Evolutionary conservation across 2,329 filamentous ascomycete species (phyloP).

Genomic region (Sporothrix protearum): DNA sequence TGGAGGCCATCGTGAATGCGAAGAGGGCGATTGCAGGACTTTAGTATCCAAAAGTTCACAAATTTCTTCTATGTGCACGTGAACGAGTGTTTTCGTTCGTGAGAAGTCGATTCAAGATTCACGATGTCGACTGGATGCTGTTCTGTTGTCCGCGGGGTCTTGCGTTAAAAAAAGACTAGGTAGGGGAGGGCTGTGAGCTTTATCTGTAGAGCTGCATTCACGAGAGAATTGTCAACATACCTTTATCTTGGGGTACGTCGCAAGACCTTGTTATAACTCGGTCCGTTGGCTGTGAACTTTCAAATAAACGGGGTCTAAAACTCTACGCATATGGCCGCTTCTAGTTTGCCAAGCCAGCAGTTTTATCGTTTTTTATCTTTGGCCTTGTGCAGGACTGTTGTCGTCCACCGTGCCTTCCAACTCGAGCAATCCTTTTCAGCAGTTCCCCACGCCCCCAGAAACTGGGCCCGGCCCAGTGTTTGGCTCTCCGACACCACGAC

Average conservation of each 20-base stretch:
- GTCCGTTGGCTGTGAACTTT: constrained; percentile 3
- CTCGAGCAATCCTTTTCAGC: neutral
- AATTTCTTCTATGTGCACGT: neutral
- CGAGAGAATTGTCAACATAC: neutral
- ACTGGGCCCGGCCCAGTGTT: neutral
- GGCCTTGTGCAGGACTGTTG: neutral
- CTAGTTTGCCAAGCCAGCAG: constrained; percentile 13
- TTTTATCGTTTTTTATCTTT: constrained; percentile 10
- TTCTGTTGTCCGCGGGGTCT: neutral
- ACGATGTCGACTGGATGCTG: neutral
- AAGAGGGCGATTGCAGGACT: neutral
- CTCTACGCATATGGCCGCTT: neutral
- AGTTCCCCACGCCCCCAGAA: constrained; percentile 19
- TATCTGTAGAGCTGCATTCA: neutral
- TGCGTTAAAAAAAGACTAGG: neutral
- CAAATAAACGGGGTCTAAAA: neutral
- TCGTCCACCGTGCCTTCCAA: constrained; percentile 11
- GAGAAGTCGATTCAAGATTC: neutral
- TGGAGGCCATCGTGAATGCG: constrained; percentile 38
- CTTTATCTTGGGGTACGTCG: constrained; percentile 20
- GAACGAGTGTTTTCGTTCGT: neutral
- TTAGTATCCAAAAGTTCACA: neutral
- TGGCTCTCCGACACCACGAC: neutral
- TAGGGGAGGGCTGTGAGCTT: neutral
- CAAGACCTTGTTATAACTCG: constrained; percentile 20